A percentile compares a stretch with the other conserved stretches of the same genome.
These are phyloP conservation scores for Prunus mongolica DNA, from an alignment of 306 rosid genomes.

Conservation along the genomic window DNA sequence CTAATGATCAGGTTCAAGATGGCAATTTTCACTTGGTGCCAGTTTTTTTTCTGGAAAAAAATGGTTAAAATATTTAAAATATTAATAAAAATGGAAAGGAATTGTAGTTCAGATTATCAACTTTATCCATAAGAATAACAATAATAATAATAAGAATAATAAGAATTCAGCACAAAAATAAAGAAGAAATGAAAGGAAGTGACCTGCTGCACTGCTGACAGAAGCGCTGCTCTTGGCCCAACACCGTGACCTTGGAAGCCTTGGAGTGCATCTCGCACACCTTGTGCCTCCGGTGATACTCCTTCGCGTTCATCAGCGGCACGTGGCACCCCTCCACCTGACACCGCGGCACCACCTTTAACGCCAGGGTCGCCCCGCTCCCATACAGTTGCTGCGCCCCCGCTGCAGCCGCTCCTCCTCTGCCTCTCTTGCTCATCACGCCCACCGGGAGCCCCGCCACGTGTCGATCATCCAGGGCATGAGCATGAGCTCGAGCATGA, in stretches of 20 bases:
- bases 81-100: no score
- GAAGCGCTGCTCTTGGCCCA: constrained; percentile 86
- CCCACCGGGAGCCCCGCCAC: constrained; percentile 26
- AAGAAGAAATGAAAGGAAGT: not conserved
- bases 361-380: constrained; percentile 3
- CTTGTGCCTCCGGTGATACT: constrained; percentile 89
- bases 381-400: not conserved
- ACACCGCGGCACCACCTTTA: constrained; percentile 54
- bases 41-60: no score
- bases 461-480: constrained; percentile 19
- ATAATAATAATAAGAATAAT: no score
- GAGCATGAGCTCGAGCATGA: not conserved
- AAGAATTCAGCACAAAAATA: no score
- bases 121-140: no score
- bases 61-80: no score
- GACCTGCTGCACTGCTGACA: constrained; percentile 99
- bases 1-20: no score
- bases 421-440: constrained; percentile 43
- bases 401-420: not conserved
- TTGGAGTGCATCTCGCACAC: constrained; percentile 95
- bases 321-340: constrained; percentile 97
- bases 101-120: no score
- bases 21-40: no score
- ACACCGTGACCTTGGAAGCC: constrained; percentile 76
- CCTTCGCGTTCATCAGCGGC: constrained; percentile 72